phyloP scores from a whole-genome alignment of 805 yeast genomes.

The Yarrowia sp. region DNA sequence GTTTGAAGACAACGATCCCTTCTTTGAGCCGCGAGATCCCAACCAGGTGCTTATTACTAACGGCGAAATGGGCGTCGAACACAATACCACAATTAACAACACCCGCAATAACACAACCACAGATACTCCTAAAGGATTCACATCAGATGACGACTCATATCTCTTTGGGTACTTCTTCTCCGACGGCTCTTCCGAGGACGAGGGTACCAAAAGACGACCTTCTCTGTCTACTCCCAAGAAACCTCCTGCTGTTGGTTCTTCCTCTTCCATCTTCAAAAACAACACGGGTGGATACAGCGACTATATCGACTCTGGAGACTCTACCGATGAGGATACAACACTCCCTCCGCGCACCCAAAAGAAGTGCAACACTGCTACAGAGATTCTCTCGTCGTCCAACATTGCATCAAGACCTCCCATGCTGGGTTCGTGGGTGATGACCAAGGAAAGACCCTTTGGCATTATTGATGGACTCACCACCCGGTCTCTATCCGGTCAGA shows the following conservation, averaged over 20 bases:
- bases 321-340: slow-evolving; percentile 89
- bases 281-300: slow-evolving; percentile 18
- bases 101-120: slow-evolving; percentile 10
- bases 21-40: slow-evolving; percentile 26
- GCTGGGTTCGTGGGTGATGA: slow-evolving; percentile 87
- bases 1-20: slow-evolving; percentile 25
- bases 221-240: slow-evolving; percentile 19
- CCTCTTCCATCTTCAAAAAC: slow-evolving; percentile 21
- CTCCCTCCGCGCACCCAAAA: slow-evolving; percentile 59
- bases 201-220: neutral
- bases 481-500: slow-evolving; percentile 63
- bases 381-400: slow-evolving; percentile 81
- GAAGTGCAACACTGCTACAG: slow-evolving; percentile 54
- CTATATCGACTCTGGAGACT: slow-evolving; percentile 62
- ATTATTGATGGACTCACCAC: slow-evolving; percentile 94
- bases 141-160: slow-evolving; percentile 22
- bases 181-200: slow-evolving; percentile 16
- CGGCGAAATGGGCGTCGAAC: slow-evolving; percentile 22
- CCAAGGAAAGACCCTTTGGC: slow-evolving; percentile 76
- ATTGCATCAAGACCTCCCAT: slow-evolving; percentile 85
- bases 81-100: slow-evolving; percentile 2
- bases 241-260: slow-evolving; percentile 16
- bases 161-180: slow-evolving; percentile 25
- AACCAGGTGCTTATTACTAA: slow-evolving; percentile 26
- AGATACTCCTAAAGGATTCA: neutral